Conservation (phyloP, 768 basidiomycete species). For the Holtermannia corniformis region DNA sequence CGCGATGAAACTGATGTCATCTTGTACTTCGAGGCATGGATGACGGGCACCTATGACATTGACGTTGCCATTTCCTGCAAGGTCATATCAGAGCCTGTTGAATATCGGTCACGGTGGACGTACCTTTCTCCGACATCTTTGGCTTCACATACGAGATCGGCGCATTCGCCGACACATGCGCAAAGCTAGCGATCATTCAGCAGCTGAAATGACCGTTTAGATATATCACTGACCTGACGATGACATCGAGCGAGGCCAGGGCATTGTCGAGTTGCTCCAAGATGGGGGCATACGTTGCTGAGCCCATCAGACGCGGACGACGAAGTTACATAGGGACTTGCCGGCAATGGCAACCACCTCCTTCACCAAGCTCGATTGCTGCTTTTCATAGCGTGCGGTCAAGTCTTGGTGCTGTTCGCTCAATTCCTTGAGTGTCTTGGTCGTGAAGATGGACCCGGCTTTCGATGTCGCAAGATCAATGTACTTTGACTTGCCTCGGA, state of each 20-base stretch:
- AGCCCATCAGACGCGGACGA: not conserved
- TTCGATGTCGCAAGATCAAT: conserved; percentile 78
- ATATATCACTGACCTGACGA: conserved; percentile 60
- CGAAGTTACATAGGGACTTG: conserved; percentile 42
- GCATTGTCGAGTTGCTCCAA: conserved; percentile 73
- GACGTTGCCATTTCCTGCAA: conserved; percentile 65
- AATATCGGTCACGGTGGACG: conserved; percentile 1
- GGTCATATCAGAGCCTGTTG: not conserved
- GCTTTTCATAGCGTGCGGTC: conserved; percentile 59
- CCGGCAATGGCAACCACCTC: conserved; percentile 88
- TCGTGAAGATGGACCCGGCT: conserved; percentile 81
- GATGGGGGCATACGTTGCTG: conserved; percentile 85
- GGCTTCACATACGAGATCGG: conserved; percentile 85
- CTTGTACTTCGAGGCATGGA: conserved; percentile 93
- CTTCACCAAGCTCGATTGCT: conserved; percentile 74
- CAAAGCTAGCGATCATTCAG: conserved; percentile 54
- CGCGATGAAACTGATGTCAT: conserved; percentile 87
- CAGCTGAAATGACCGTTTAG: not conserved
- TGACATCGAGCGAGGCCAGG: conserved; percentile 83
- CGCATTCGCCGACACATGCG: conserved; percentile 79
- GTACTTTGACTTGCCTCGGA: conserved; percentile 58
- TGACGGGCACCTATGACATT: conserved; percentile 79
- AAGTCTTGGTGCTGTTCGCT: conserved; percentile 64
- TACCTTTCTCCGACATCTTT: conserved; percentile 64
- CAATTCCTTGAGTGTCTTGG: conserved; percentile 58